A percentile compares a stretch with the other conserved stretches of the same genome.
These are phyloP conservation scores for Amorphotheca resinae DNA, from an alignment of 495 filamentous ascomycete species.

Conservation along the genomic window DNA sequence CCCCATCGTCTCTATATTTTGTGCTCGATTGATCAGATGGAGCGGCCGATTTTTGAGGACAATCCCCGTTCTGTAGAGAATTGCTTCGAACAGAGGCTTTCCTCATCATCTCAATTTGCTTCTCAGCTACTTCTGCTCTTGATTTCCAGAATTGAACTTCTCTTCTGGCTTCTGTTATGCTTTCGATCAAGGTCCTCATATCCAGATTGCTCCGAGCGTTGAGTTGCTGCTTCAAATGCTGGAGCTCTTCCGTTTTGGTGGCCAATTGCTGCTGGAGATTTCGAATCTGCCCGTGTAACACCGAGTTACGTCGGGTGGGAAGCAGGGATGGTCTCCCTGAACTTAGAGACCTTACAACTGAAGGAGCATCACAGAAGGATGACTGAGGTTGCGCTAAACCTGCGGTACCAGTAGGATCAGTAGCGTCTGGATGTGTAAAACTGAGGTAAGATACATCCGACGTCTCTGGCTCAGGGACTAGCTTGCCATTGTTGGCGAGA, in stretches of 20 bases:
- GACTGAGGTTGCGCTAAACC: conserved; percentile 1
- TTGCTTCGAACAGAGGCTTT: not conserved
- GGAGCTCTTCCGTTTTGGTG: conserved; percentile 27
- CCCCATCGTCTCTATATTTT: not conserved
- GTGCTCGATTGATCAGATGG: conserved; percentile 1
- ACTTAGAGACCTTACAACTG: conserved; percentile 8
- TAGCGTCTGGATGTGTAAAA: too few species aligned
- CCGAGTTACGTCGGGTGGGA: conserved; percentile 21
- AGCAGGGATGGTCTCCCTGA: not conserved
- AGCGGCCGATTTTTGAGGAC: not conserved
- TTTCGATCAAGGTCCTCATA: conserved; percentile 29
- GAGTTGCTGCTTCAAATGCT: conserved; percentile 29
- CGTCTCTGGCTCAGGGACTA: too few species aligned
- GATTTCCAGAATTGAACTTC: conserved; percentile 35
- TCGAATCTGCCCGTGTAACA: conserved; percentile 33
- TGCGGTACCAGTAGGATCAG: too few species aligned
- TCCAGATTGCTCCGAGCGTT: conserved; percentile 27
- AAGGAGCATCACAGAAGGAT: conserved; percentile 3
- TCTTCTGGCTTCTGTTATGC: conserved; percentile 30
- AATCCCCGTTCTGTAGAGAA: not conserved
- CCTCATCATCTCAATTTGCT: conserved; percentile 26
- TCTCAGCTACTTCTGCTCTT: conserved; percentile 39
- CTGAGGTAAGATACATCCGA: too few species aligned
- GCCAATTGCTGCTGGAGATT: conserved; percentile 32
- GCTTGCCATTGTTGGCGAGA: too few species aligned